Evolutionary conservation across 169 alveolate genomes (phyloP).

Genomic region (Plasmodium vinckei): DNA sequence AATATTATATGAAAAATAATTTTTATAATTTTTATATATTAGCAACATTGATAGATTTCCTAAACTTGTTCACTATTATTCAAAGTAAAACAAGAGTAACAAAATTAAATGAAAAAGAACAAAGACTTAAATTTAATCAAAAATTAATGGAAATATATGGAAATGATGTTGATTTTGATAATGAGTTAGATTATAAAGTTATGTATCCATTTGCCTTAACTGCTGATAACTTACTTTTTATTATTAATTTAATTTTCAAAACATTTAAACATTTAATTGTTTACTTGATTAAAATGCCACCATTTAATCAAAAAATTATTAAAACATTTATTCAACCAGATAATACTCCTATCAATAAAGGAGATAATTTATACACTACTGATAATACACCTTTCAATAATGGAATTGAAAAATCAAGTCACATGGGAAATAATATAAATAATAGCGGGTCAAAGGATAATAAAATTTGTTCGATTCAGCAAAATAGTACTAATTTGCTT

Average conservation of each 20-base stretch:
- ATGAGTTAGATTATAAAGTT: constrained; percentile 65
- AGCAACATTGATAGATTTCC: constrained; percentile 46
- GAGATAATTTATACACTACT: not conserved
- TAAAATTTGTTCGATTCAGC: not conserved
- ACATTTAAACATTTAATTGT: constrained; percentile 71
- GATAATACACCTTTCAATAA: not conserved
- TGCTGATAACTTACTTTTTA: constrained; percentile 58
- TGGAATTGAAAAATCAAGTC: constrained; percentile 2
- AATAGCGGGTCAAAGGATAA: too few species aligned
- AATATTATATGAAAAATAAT: constrained; percentile 57
- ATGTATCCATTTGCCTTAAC: constrained; percentile 77
- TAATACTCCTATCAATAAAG: not conserved
- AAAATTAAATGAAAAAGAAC: constrained; percentile 53
- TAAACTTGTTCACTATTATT: constrained; percentile 57
- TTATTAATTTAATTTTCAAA: constrained; percentile 61
- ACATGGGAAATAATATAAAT: too few species aligned
- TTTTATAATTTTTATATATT: constrained; percentile 67
- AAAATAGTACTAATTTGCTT: constrained; percentile 5
- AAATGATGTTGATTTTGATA: constrained; percentile 59
- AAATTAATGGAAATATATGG: constrained; percentile 71
- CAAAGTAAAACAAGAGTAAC: constrained; percentile 70
- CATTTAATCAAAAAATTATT: constrained; percentile 67
- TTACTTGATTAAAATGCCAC: constrained; percentile 57
- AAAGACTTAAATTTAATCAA: constrained; percentile 60
- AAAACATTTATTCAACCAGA: constrained; percentile 43